Conservation (phyloP, 2,329 filamentous ascomycete species). For the Hypoxylon rubiginosum region DNA sequence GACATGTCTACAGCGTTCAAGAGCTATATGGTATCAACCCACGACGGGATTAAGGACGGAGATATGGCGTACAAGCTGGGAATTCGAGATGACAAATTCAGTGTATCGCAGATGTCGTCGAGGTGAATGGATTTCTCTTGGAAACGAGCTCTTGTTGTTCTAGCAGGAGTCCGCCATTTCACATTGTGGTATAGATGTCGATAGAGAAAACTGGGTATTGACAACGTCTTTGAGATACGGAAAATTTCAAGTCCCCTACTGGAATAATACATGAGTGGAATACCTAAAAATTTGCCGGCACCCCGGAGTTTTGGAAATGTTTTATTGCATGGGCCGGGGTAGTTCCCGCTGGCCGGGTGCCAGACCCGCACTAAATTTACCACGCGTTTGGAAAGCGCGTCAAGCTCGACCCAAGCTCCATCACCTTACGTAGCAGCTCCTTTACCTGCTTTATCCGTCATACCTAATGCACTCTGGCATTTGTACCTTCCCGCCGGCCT, state of each 20-base stretch:
- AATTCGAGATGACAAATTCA: slow-evolving; percentile 12
- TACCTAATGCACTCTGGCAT: background rate
- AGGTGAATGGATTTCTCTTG: slow-evolving; percentile 9
- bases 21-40: slow-evolving; percentile 25
- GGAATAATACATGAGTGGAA: no score
- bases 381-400: slow-evolving; percentile 32
- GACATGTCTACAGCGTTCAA: slow-evolving; percentile 35
- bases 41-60: slow-evolving; percentile 25
- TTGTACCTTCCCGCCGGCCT: background rate
- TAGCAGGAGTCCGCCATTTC: background rate
- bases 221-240: background rate
- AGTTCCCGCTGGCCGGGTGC: background rate
- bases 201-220: no score
- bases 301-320: no score
- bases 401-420: slow-evolving; percentile 15
- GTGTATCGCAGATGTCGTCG: background rate
- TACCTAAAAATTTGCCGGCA: no score
- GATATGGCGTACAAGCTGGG: slow-evolving; percentile 28
- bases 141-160: background rate
- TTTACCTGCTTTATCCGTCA: background rate
- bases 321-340: background rate
- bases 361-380: slow-evolving; percentile 12
- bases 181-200: background rate
- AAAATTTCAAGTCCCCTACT: background rate
- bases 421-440: slow-evolving; percentile 6